Conservation (phyloP, 75 land plant species). For the Pinus tabuliformis region DNA sequence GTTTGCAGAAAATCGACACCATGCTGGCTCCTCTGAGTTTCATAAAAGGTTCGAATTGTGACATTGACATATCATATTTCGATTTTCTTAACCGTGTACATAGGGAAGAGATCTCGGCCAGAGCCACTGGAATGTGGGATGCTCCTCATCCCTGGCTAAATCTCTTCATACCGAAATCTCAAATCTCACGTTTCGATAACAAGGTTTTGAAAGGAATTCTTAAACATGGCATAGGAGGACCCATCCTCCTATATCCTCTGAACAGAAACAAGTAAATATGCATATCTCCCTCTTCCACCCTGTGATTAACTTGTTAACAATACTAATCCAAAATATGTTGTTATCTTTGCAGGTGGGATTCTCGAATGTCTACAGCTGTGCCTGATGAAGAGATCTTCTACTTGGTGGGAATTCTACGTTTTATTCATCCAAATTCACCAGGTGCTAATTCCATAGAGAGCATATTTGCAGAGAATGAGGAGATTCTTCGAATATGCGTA, state of each 20-base stretch:
- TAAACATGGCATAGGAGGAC: constrained; percentile 63
- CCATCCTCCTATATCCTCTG: constrained; percentile 60
- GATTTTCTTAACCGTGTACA: constrained; percentile 62
- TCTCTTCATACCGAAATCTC: constrained; percentile 43
- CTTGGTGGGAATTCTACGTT: constrained; percentile 37
- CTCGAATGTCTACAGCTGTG: constrained; percentile 35
- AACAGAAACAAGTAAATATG: constrained; percentile 52
- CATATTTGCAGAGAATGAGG: constrained; percentile 24
- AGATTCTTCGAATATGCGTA: constrained; percentile 29
- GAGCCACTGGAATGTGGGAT: constrained; percentile 55
- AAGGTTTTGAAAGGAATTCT: constrained; percentile 44
- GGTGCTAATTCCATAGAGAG: neutral
- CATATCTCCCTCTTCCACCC: neutral
- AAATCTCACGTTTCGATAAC: constrained; percentile 54
- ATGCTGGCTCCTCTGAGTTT: constrained; percentile 37
- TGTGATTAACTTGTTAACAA: no score
- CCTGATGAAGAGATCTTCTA: constrained; percentile 58
- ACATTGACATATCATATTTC: constrained; percentile 51
- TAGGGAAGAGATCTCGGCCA: constrained; percentile 48
- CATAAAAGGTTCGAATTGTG: constrained; percentile 37
- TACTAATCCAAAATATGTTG: no score
- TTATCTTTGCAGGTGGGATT: constrained; percentile 56
- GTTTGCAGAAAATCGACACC: constrained; percentile 31
- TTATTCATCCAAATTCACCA: neutral
- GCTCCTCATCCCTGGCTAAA: constrained; percentile 84